Evolutionary conservation across 768 basidiomycete species (phyloP), one percentile per base, ranked within the genome.

Genomic region (Podaxis sp.): DNA sequence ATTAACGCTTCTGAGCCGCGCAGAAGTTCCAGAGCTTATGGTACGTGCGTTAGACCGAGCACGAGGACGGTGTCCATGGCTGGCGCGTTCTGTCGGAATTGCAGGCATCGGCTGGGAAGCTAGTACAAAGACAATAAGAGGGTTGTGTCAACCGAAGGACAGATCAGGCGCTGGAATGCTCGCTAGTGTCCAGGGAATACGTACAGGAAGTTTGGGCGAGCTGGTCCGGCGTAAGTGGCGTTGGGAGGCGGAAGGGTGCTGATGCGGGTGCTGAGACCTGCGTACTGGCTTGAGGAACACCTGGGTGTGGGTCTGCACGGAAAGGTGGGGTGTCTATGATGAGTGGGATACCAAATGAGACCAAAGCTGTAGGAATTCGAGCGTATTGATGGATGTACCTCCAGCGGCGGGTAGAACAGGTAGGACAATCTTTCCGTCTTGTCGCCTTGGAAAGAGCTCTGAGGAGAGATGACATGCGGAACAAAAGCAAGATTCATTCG

Each of bases 361-460:
- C 26, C 8, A 51, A 30, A 22, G n/a, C 15, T 39, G n/a, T 4
- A 13, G 36, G 15, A 7, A n/a, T 19, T 15, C 2, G 15, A 26
- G 8, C 33, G 24, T 4, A n/a, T 26, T 39, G 46, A 38, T 39
- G 13, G 28, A 19, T 28, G 17, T 42, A 57, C 61, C 55, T 49
- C 54, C 46, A 19, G 19, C 38, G 1, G 36, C 54, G 15, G 61
- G 61, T 56, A 63, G 15, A 2, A 24, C 61, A n/a, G 61, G 61
- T 15, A 63, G 26, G 38, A 63, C 49, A 11, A 63, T 63, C 38
- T 63, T 63, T 39, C 61, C 61, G 13, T 63, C 61, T 51, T 63
- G 54, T 63, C 61, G 61, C 57, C 61, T 56, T 53, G 61, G 61
- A 40, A 63, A 63, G n/a, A 63, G 44, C n/a, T 63, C 61, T 49